phyloP scores from a whole-genome alignment of 2,329 filamentous ascomycete genomes.

The Fusarium lateritium region DNA sequence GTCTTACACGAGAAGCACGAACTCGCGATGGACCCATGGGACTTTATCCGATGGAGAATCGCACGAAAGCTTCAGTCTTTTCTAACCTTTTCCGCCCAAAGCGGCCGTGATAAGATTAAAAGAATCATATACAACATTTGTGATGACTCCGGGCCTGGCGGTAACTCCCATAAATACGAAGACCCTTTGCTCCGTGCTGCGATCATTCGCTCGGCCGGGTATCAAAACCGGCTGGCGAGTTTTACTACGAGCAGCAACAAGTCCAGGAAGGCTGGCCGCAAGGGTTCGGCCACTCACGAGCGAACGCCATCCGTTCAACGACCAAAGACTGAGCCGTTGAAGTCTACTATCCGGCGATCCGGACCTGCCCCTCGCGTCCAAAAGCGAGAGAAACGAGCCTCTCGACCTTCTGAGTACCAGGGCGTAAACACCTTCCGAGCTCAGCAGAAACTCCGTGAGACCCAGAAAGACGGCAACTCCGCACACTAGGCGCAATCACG shows the following conservation, averaged over 20 bases:
- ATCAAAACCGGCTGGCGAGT: slow-evolving; percentile 39
- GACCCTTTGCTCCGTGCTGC: slow-evolving; percentile 51
- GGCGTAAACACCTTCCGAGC: slow-evolving; percentile 50
- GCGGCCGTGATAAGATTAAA: slow-evolving; percentile 8
- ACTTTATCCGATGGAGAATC: slow-evolving; percentile 58
- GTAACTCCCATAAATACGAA: slow-evolving; percentile 27
- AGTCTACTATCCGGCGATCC: background rate
- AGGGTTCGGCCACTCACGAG: background rate
- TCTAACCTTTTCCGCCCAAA: slow-evolving; percentile 5
- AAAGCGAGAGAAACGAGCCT: slow-evolving; percentile 15
- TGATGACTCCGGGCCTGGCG: slow-evolving; percentile 5
- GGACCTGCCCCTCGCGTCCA: slow-evolving; percentile 5
- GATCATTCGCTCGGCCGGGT: slow-evolving; percentile 48
- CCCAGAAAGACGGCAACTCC: background rate
- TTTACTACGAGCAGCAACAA: slow-evolving; percentile 38
- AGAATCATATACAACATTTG: slow-evolving; percentile 28
- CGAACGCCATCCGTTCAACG: background rate
- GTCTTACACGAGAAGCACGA: slow-evolving; percentile 44
- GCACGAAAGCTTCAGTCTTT: slow-evolving; percentile 26
- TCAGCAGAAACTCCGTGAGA: slow-evolving; percentile 4
- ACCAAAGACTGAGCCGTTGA: background rate
- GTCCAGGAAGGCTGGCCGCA: background rate
- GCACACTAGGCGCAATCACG: background rate
- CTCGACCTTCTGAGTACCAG: slow-evolving; percentile 35
- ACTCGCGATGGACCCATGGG: slow-evolving; percentile 56